Percentiles rank a stretch among this genome's conserved stretches.
phyloP scores from a whole-genome alignment of 176 grass and related monocot genomes.

The Elymus sibiricus region DNA sequence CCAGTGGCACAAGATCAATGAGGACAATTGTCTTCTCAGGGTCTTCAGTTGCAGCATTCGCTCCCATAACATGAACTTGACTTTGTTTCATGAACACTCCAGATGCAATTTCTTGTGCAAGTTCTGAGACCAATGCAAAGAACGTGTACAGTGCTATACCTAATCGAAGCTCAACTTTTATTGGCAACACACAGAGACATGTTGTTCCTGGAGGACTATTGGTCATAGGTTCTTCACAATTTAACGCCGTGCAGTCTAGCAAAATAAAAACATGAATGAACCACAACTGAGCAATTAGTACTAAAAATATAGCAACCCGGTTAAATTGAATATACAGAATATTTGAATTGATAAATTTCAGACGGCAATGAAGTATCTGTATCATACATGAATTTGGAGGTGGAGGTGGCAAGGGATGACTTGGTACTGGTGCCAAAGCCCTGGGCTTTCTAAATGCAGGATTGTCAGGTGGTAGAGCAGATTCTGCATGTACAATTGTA shows the following conservation, averaged over 20 bases:
- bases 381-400: slow-evolving; percentile 69
- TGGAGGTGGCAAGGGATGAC: slow-evolving; percentile 51
- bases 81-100: slow-evolving; percentile 75
- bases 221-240: slow-evolving; percentile 70
- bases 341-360: slow-evolving; percentile 11
- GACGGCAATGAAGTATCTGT: slow-evolving; percentile 23
- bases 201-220: slow-evolving; percentile 74
- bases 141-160: slow-evolving; percentile 74
- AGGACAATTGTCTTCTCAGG: slow-evolving; percentile 79
- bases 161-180: slow-evolving; percentile 82
- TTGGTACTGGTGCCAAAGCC: slow-evolving; percentile 43
- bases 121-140: slow-evolving; percentile 75
- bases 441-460: slow-evolving; percentile 36
- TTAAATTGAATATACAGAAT: not conserved
- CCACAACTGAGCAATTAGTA: not conserved
- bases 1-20: slow-evolving; percentile 77
- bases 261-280: slow-evolving; percentile 18
- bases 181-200: slow-evolving; percentile 79
- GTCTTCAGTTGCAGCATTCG: slow-evolving; percentile 73
- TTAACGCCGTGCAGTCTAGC: slow-evolving; percentile 64
- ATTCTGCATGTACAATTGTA: slow-evolving; percentile 50
- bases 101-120: slow-evolving; percentile 81
- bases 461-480: slow-evolving; percentile 36
- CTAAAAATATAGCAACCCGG: not conserved
- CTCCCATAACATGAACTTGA: slow-evolving; percentile 97